Percentiles rank a stretch among this genome's conserved stretches.
These are phyloP conservation scores for Penicillium psychrofluorescens DNA, from an alignment of 495 filamentous ascomycete species.

Conservation along the genomic window DNA sequence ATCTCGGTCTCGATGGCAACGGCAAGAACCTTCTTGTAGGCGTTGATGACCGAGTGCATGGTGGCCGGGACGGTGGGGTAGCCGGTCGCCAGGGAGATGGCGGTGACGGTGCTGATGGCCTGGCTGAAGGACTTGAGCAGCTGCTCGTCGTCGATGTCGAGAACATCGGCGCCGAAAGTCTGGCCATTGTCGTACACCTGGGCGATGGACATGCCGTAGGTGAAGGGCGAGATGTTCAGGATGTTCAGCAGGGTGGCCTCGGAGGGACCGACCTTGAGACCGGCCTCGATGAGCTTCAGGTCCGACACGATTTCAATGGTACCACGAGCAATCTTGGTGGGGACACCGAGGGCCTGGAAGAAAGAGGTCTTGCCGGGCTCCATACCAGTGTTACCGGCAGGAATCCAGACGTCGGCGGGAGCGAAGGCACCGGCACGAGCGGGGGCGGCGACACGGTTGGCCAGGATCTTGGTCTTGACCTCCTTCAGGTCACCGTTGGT, in stretches of 20 bases:
- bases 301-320: conserved; percentile 99
- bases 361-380: conserved; percentile 99
- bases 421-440: conserved; percentile 95
- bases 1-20: conserved; percentile 86
- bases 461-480: conserved; percentile 85
- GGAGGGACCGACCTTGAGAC: conserved; percentile 91
- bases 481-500: conserved; percentile 92
- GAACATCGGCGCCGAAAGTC: conserved; percentile 71
- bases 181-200: conserved; percentile 98
- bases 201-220: conserved; percentile 92
- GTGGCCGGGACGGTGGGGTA: conserved; percentile 96
- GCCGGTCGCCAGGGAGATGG: conserved; percentile 82
- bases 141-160: conserved; percentile 91
- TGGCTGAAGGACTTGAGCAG: conserved; percentile 75
- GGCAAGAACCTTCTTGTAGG: conserved; percentile 93
- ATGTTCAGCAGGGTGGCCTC: conserved; percentile 98
- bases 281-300: conserved; percentile 93
- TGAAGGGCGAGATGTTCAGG: conserved; percentile 99
- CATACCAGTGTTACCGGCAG: conserved; percentile 99
- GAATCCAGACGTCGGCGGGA: conserved; percentile 82
- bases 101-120: conserved; percentile 80
- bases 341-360: conserved; percentile 99
- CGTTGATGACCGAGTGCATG: conserved; percentile 90
- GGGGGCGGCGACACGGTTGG: conserved; percentile 95
- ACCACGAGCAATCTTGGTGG: conserved; percentile 99